Conservation (phyloP, 2,329 filamentous ascomycete genomes). For the Aurifilum marmelostoma region DNA sequence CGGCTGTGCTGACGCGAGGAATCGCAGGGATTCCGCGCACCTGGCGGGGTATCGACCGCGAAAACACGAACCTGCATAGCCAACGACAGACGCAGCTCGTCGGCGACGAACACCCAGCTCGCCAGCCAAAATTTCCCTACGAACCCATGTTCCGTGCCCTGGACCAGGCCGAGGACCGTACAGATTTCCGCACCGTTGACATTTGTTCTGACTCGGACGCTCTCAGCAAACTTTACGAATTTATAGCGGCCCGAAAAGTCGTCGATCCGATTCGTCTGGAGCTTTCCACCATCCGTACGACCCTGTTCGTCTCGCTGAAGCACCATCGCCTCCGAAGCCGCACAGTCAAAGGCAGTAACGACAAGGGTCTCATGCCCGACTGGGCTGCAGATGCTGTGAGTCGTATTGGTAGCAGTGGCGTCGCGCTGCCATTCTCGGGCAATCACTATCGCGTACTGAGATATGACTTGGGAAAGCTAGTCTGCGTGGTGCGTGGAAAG, state of each 20-base stretch:
- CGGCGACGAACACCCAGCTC: slow-evolving; percentile 14
- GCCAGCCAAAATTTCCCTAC: slow-evolving; percentile 19
- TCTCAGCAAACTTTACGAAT: slow-evolving; percentile 15
- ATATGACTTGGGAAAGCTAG: slow-evolving; percentile 15
- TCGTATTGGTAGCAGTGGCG: neutral
- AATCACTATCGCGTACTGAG: slow-evolving; percentile 23
- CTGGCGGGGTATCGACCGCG: slow-evolving; percentile 12
- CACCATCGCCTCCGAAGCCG: slow-evolving; percentile 18
- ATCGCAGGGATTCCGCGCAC: slow-evolving; percentile 15
- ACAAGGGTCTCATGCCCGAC: neutral
- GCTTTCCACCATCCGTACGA: slow-evolving; percentile 19
- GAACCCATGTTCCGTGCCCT: slow-evolving; percentile 26
- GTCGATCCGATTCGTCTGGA: slow-evolving; percentile 22
- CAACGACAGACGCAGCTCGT: neutral
- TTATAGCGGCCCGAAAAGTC: slow-evolving; percentile 5
- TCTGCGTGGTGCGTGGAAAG: slow-evolving; percentile 19
- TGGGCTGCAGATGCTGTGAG: slow-evolving; percentile 20
- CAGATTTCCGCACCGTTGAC: slow-evolving; percentile 15
- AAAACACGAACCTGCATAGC: neutral
- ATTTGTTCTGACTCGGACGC: slow-evolving; percentile 22
- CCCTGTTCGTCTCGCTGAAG: slow-evolving; percentile 17
- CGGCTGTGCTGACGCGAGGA: neutral
- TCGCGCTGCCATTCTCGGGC: slow-evolving; percentile 9
- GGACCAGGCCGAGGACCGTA: neutral
- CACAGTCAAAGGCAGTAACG: neutral